Base-by-base conservation (phyloP, 345 rosid genomes). In the Cardamine occulta region DNA sequence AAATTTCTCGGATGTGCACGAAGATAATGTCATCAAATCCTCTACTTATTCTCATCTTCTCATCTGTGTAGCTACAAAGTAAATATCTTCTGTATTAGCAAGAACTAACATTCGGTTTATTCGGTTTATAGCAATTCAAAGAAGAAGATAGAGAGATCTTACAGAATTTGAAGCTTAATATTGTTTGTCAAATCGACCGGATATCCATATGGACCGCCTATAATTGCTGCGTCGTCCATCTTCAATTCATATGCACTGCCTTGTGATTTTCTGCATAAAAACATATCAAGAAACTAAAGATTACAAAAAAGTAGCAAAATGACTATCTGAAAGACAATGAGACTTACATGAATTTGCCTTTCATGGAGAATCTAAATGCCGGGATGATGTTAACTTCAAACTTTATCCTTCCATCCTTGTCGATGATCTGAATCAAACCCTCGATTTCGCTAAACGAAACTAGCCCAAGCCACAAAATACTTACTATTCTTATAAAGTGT, bases 201-300 rank as follows among this genome's bases (percentile, higher is more conserved):
- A 72, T 84, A 88, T 56, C 98, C 97, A 66, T 86, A 86, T 29
- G 84, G 82, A 24, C 98, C 96, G 1, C 78, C 90, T 15, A 94
- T 83, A 29, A 94, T 88, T 45, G 96, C 98, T 63, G 91, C 89
- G 32, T 94, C 97, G 17, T 94, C 85, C 98, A 94, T 91, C 26
- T 66, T 78, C 42, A 89, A 74, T 2, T 84, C 77, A 54, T 91
- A 90, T 2, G 75, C 79, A 45, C 74, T 81, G 40, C 53, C 15
- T 14, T 80, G 77, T 6, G 85, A 81, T 83, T 86, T 90, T 80
- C 97, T 91, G 84, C 44, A 70, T 31, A 14, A 51, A 32, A 37
- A 44, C 58, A 66, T 40, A 28, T 44, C 56, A 66, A 60, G 78
- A 66, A 59, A 17, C 53, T 17, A 17, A 67, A 61, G 2, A 63